phyloP scores from a whole-genome alignment of 768 basidiomycete genomes.

The Chalciporus piperatus region DNA sequence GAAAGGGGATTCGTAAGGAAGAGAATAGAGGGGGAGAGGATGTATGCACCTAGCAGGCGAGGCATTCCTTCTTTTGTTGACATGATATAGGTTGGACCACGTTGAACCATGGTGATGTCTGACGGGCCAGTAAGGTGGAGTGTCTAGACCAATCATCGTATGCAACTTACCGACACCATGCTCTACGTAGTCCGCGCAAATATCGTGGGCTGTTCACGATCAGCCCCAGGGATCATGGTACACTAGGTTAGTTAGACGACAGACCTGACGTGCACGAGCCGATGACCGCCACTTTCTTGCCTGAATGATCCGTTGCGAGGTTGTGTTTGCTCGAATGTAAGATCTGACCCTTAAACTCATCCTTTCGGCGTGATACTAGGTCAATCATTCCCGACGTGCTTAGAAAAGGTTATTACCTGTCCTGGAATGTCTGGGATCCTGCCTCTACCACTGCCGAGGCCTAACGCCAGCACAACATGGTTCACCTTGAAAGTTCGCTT shows the following conservation, averaged over 20 bases:
- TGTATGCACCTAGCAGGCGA: conserved; percentile 15
- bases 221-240: neutral
- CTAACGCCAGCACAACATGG: conserved; percentile 49
- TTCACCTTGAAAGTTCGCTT: conserved; percentile 42
- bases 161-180: conserved; percentile 42
- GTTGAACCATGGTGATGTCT: conserved; percentile 50
- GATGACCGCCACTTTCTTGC: conserved; percentile 70
- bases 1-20: neutral
- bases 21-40: conserved; percentile 14
- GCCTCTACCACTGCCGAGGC: conserved; percentile 44
- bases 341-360: conserved; percentile 59
- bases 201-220: conserved; percentile 42
- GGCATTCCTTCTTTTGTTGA: conserved; percentile 40
- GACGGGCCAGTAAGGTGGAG: neutral
- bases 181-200: conserved; percentile 44
- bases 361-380: conserved; percentile 32
- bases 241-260: conserved; percentile 15
- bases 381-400: neutral
- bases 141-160: neutral
- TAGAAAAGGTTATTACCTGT: conserved; percentile 29
- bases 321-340: conserved; percentile 59
- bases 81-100: conserved; percentile 55
- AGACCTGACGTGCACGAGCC: conserved; percentile 62
- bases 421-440: conserved; percentile 45
- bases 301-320: conserved; percentile 51